These are phyloP conservation scores for Plasmodium cynomolgi DNA, from an alignment of 169 alveolate genomes.

Conservation along the genomic window DNA sequence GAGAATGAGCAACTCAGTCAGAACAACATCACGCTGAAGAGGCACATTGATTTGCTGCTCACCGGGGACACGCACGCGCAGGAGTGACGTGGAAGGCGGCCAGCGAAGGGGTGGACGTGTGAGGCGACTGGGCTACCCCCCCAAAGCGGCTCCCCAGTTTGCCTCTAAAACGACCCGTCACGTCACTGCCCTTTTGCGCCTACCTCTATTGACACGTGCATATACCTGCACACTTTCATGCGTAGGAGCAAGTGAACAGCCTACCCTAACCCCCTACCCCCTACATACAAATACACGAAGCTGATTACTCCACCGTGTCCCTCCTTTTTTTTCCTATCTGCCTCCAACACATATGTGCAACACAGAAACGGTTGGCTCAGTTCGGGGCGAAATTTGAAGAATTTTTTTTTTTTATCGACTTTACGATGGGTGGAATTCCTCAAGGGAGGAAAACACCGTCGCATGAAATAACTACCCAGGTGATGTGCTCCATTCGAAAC, in stretches of 20 bases:
- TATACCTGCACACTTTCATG: neutral
- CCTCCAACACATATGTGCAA: neutral
- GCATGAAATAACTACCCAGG: neutral
- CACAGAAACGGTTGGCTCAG: neutral
- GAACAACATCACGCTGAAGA: constrained; percentile 46
- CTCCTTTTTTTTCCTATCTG: neutral
- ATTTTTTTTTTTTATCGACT: neutral
- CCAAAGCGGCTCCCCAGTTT: neutral
- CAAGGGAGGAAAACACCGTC: neutral
- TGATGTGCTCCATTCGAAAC: neutral
- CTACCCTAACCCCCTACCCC: neutral
- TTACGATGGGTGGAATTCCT: neutral
- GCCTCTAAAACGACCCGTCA: too few species aligned
- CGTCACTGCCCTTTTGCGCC: neutral
- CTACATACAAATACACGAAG: neutral
- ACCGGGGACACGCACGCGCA: neutral
- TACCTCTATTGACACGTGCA: neutral
- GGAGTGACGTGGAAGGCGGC: neutral
- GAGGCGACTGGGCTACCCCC: neutral
- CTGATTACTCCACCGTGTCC: neutral
- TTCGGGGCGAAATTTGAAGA: neutral
- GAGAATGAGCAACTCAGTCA: constrained; percentile 50
- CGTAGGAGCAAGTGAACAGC: neutral
- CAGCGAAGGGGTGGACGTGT: neutral
- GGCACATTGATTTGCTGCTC: constrained; percentile 10